phyloP scores from a whole-genome alignment of 495 filamentous ascomycete genomes.

The Aspergillus conjunctus region DNA sequence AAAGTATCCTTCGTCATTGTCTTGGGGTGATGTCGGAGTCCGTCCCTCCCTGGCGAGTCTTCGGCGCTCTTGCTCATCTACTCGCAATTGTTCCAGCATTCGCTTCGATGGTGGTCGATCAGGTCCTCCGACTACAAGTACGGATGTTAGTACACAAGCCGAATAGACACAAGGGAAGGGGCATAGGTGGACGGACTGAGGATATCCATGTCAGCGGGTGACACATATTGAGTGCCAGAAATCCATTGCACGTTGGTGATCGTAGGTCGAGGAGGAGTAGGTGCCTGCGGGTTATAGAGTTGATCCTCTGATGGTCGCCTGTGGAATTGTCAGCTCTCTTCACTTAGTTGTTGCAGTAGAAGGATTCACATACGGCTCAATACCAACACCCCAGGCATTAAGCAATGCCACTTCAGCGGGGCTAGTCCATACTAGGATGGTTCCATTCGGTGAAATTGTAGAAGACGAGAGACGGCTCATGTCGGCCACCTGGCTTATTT shows the following conservation, averaged over 20 bases:
- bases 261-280: conserved; percentile 80
- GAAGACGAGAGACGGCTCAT: conserved; percentile 66
- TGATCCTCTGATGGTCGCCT: conserved; percentile 63
- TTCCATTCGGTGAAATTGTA: conserved; percentile 71
- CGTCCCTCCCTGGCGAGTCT: conserved; percentile 44
- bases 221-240: conserved; percentile 88
- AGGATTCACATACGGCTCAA: conserved; percentile 47
- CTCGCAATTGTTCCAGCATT: conserved; percentile 66
- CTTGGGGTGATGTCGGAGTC: conserved; percentile 27
- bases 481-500: conserved; percentile 67
- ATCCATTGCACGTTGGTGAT: conserved; percentile 97
- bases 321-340: conserved; percentile 16
- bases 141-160: conserved; percentile 17
- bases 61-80: conserved; percentile 59
- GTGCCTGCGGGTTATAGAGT: conserved; percentile 72
- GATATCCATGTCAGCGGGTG: conserved; percentile 85
- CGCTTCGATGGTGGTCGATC: conserved; percentile 81
- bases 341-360: background rate
- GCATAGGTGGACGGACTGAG: conserved; percentile 53
- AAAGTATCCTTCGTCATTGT: conserved; percentile 61
- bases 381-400: conserved; percentile 76
- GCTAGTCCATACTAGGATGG: conserved; percentile 85
- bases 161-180: conserved; percentile 1
- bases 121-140: conserved; percentile 69
- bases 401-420: conserved; percentile 81